phyloP scores from a whole-genome alignment of 441 rosid species.

The Manihot esculenta region DNA sequence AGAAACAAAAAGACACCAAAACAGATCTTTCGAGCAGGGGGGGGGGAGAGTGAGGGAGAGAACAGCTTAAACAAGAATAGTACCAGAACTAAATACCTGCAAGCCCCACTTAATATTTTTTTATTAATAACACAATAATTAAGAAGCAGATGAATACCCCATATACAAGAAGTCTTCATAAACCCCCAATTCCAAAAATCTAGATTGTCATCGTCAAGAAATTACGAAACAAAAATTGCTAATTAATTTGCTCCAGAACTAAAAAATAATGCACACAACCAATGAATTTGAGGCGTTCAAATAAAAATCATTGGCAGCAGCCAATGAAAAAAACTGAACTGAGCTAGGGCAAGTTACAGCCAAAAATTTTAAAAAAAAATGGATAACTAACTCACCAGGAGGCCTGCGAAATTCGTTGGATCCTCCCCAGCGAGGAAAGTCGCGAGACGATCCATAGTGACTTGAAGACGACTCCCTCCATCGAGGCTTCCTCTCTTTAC shows the following conservation, averaged over 20 bases:
- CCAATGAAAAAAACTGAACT: slow-evolving; percentile 4
- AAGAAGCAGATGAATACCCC: not conserved
- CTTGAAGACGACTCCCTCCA: slow-evolving; percentile 72
- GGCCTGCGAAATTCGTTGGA: slow-evolving; percentile 77
- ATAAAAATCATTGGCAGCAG: not conserved
- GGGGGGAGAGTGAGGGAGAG: too few relatives aligned
- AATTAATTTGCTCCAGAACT: not conserved
- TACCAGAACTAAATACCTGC: not conserved
- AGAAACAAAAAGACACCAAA: not conserved
- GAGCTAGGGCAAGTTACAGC: not conserved
- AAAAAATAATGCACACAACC: not conserved
- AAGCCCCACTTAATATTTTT: not conserved
- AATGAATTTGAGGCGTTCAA: not conserved
- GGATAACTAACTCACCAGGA: slow-evolving; percentile 47
- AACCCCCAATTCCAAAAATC: not conserved
- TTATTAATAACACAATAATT: too few relatives aligned
- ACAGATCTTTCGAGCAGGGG: not conserved
- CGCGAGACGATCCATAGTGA: slow-evolving; percentile 56
- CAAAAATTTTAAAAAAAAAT: not conserved
- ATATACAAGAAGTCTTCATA: too few relatives aligned
- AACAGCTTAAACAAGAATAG: not conserved
- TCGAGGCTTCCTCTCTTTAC: slow-evolving; percentile 83
- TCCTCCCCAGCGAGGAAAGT: slow-evolving; percentile 52
- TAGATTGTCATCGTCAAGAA: not conserved
- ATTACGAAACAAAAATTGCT: not conserved